Base-by-base conservation (phyloP, 2,329 filamentous ascomycete species). In the Hymenoscyphus salicellus region DNA sequence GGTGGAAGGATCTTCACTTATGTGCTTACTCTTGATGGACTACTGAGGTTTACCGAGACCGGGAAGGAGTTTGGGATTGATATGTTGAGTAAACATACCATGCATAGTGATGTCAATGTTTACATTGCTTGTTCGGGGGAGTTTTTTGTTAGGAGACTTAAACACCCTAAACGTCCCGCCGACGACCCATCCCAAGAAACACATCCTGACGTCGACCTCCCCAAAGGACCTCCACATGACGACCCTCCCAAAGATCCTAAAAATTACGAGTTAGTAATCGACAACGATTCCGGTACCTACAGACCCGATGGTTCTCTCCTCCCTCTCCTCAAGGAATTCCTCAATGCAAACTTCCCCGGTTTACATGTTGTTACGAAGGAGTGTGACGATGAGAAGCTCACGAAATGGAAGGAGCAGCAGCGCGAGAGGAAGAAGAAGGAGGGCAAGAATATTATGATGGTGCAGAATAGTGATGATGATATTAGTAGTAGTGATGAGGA, bases 61-160 rank as follows among this genome's bases (percentile, higher is more conserved):
- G 94, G 94, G 33, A 95, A 95, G 72, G 93, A 97, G 73, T 97
- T 97, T 65, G 92, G 93, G 61, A 92, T 98, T 72, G 94, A 97
- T 78, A 82, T 97, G 76, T 79, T 98, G 72, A 93, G 89, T 77
- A 98, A 98, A 76, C 94, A 98, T 77, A 96, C 92, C 49, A 97
- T 98, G 92, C 94, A 98, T 79, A 94, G 91, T 69, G 89, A 97
- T 76, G 93, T 97, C 1, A 90, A 88, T 41, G 90, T 91, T 1
- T 97, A 97, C 76, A 92, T 97, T 68, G 94, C 93, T 26, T 97
- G 89, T 75, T 92, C 91, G 0, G 94, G 94, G 52, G 94, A 98
- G 75, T 98, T 98, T 77, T 95, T 97, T 76, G 84, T 98, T 67
- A 86, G 92, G 16, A 85, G 90, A 2, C 81, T 91, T 30, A 84